A percentile compares a stretch with the other conserved stretches of the same genome.
Conservation (phyloP, 2,329 filamentous ascomycete genomes). For the Fusarium sp. region DNA sequence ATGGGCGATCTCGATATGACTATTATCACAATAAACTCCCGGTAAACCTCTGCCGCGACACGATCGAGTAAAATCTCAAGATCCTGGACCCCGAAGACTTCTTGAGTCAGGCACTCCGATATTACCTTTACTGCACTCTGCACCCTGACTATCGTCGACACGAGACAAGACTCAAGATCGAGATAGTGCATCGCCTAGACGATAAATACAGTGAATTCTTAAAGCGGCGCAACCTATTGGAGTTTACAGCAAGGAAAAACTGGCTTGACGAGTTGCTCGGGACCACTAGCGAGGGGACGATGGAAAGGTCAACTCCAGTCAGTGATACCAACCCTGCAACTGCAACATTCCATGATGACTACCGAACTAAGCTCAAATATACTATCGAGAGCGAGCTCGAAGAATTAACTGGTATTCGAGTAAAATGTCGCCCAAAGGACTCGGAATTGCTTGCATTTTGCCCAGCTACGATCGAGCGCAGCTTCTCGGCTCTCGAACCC, state of each 20-base stretch:
- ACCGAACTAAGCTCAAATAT: too few species aligned
- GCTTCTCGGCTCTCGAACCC: not conserved
- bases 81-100: not conserved
- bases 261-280: not conserved
- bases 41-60: not conserved
- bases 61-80: not conserved
- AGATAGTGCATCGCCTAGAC: not conserved
- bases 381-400: too few species aligned
- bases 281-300: too few species aligned
- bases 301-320: too few species aligned
- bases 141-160: fast-evolving
- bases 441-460: not conserved
- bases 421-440: not conserved
- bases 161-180: not conserved
- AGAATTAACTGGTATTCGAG: too few species aligned
- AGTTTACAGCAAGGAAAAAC: not conserved
- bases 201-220: too few species aligned
- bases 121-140: not conserved
- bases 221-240: not conserved
- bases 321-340: too few species aligned
- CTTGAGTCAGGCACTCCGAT: not conserved
- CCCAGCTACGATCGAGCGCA: not conserved
- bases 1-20: too few species aligned
- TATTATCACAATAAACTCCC: not conserved
- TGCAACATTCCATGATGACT: too few species aligned